A percentile compares a stretch with the other conserved stretches of the same genome.
Evolutionary conservation across 495 filamentous ascomycete species (phyloP).

Genomic region (Melanomma pulvis-pyrius): DNA sequence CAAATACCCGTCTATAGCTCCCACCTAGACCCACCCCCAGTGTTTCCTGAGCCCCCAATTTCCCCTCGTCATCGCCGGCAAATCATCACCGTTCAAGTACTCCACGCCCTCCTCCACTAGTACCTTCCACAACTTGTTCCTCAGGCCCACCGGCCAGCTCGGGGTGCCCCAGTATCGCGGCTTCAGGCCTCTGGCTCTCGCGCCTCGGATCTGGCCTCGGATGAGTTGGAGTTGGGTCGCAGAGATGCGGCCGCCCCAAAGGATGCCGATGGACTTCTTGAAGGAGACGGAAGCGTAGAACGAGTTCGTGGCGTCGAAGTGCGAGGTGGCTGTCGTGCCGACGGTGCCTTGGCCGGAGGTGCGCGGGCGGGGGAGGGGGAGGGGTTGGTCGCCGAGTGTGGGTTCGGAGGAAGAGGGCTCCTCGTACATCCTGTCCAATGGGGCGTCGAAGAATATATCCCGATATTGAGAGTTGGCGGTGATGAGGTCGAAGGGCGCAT

Average conservation of each 20-base stretch:
- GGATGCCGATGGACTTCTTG: conserved; percentile 42
- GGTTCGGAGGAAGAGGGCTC: conserved; percentile 10
- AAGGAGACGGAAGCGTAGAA: conserved; percentile 50
- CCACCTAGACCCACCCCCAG: conserved; percentile 24
- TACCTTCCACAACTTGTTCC: conserved; percentile 37
- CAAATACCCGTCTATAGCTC: neutral
- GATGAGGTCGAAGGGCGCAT: conserved; percentile 36
- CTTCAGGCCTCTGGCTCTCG: conserved; percentile 31
- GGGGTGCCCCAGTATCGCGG: conserved; percentile 39
- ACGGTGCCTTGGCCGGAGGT: conserved; percentile 37
- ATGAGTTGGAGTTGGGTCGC: conserved; percentile 27
- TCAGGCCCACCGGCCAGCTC: conserved; percentile 40
- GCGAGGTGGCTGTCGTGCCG: conserved; percentile 27
- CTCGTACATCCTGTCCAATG: conserved; percentile 25
- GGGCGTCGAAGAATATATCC: conserved; percentile 43
- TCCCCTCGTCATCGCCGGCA: conserved; percentile 30
- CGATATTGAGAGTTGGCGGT: conserved; percentile 34
- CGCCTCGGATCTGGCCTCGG: conserved; percentile 31
- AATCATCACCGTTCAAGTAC: conserved; percentile 40
- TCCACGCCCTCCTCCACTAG: conserved; percentile 35
- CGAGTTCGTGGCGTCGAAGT: conserved; percentile 45
- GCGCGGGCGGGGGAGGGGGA: conserved; percentile 30
- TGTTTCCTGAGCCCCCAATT: conserved; percentile 34
- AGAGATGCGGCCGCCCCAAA: conserved; percentile 41
- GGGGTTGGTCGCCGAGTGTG: conserved; percentile 22